Percentiles rank a stretch among this genome's conserved stretches.
Evolutionary conservation across 208 protist species (phyloP).

Genomic region (Wallacemonas sp.): DNA sequence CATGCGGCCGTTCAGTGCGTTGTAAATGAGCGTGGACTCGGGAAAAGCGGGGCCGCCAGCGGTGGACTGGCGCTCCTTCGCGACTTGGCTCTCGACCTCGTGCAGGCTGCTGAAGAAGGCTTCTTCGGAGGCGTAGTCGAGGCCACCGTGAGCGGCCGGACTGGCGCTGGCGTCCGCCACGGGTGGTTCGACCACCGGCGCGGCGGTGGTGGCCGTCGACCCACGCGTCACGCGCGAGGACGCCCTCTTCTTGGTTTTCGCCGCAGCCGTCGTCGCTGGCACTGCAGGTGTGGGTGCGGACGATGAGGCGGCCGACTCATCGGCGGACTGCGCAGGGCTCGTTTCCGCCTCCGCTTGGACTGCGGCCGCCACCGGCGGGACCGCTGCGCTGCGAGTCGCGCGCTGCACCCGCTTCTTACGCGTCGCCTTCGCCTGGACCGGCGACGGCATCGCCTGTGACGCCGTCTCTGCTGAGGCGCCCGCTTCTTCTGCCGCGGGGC

Average conservation of each 20-base stretch:
- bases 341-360: neutral
- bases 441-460: neutral
- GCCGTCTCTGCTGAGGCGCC: constrained; percentile 1
- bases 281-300: too few species aligned
- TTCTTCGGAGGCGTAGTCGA: constrained; percentile 9
- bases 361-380: neutral
- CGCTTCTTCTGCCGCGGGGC: neutral
- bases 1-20: constrained; percentile 85
- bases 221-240: neutral
- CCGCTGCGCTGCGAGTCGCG: neutral
- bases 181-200: neutral
- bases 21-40: constrained; percentile 70
- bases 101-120: constrained; percentile 18
- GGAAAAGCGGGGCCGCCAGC: neutral
- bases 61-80: neutral
- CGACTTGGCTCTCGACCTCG: neutral
- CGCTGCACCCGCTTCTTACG: constrained; percentile 14
- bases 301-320: too few species aligned
- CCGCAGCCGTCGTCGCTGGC: too few species aligned
- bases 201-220: too few species aligned
- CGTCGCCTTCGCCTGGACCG: neutral
- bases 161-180: neutral
- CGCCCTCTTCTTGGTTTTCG: too few species aligned
- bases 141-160: neutral
- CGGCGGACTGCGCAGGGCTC: too few species aligned